Base-by-base conservation (phyloP, 495 filamentous ascomycete species). In the Aspergillus conjunctus region DNA sequence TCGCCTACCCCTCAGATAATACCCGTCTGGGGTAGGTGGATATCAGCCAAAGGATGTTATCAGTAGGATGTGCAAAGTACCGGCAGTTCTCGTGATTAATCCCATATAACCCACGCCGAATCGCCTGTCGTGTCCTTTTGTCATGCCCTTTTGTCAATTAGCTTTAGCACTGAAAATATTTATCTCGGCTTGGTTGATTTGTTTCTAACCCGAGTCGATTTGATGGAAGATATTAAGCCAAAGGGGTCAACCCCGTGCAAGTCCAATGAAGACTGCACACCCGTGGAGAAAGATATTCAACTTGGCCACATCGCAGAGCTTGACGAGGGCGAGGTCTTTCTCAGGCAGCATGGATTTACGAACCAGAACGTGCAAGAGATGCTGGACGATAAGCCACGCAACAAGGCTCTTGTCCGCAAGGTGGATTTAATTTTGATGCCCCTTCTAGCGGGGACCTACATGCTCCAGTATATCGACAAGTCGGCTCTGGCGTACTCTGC, bases 381-480 rank as follows among this genome's bases (percentile, higher is more conserved):
- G 48, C 53, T 66, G 1, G 37, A 51, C 26, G 60, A 66, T 20
- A n/a, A 54, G 3, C 18, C 33, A 8, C 34, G 43, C 22, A 53
- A 20, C 15, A 63, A 58, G 33, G 51, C 52, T 31, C 48, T 66
- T 5, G 43, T 58, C 6, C 46, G 60, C 37, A 50, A 55, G 7
- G 54, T 78, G 32, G 76, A 87, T 59, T 68, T 78, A 7, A 70
- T 73, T 4, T 72, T 86, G 31, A 64, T 85, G 37, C 77, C 80
- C 9, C 68, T 86, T 8, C 73, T 86, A 17, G 79, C 77, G 17
- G 70, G 77, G 0, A 84, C 82, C 18, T 82, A 83, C 59, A 73
- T 68, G 12, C 66, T 76, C 14, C 73, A 76, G 51, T 76, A 76
- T 44, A 76, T 76, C 56, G 73, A 76, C 60, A 76, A 76, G 60